Conservation (phyloP, 257 asterid genomes). For the Forsythia suspensa region DNA sequence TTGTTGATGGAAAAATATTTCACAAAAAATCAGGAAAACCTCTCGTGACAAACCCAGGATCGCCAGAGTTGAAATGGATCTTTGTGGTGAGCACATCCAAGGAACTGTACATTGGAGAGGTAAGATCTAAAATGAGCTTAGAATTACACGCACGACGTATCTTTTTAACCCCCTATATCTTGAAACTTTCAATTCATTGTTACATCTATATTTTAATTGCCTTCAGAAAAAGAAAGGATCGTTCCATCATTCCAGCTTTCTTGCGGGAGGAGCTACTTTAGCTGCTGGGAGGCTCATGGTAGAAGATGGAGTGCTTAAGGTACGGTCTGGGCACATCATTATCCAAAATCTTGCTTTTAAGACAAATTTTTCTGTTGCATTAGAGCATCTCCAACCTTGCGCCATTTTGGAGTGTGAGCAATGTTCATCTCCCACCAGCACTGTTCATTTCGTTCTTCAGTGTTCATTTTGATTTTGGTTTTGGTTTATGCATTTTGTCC, state of each 20-base stretch:
- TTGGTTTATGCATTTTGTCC: too few relatives aligned
- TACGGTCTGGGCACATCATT: slow-evolving; percentile 22
- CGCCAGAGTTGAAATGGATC: slow-evolving; percentile 71
- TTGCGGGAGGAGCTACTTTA: slow-evolving; percentile 91
- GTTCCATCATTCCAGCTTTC: slow-evolving; percentile 96
- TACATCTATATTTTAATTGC: slow-evolving; percentile 11
- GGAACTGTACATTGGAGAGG: slow-evolving; percentile 79
- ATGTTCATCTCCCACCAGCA: too few relatives aligned
- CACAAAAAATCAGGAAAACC: slow-evolving; percentile 49
- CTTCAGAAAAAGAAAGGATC: slow-evolving; percentile 83
- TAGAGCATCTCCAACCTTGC: too few relatives aligned
- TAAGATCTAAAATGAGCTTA: slow-evolving; percentile 29
- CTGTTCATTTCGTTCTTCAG: too few relatives aligned
- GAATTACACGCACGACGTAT: slow-evolving; percentile 12
- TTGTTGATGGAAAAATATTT: slow-evolving; percentile 60
- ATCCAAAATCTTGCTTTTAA: neutral
- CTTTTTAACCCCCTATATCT: slow-evolving; percentile 9
- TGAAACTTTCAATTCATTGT: neutral
- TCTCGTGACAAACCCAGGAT: slow-evolving; percentile 57
- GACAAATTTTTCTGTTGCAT: too few relatives aligned
- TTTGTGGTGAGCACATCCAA: slow-evolving; percentile 91
- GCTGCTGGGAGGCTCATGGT: slow-evolving; percentile 93
- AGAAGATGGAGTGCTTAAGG: slow-evolving; percentile 74
- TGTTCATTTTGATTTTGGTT: too few relatives aligned
- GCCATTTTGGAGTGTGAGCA: too few relatives aligned